Percentiles rank a stretch among this genome's conserved stretches.
phyloP scores from a whole-genome alignment of 2,329 filamentous ascomycete species.

The Xylaria sp. region DNA sequence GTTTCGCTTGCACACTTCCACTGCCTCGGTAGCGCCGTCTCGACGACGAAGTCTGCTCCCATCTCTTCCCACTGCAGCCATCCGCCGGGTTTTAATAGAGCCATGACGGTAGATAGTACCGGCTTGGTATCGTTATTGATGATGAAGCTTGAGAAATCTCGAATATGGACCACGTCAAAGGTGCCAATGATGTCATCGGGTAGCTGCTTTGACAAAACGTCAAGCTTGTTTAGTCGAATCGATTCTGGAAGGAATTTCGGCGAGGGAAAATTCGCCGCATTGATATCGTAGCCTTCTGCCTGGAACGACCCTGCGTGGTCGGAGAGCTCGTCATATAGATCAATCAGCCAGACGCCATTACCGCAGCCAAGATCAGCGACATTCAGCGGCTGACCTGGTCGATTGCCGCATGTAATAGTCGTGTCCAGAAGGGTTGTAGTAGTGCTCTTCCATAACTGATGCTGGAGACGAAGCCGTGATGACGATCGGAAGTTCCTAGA shows the following conservation, averaged over 20 bases:
- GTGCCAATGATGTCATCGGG: conserved; percentile 35
- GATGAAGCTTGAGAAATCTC: conserved; percentile 39
- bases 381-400: conserved; percentile 22
- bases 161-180: conserved; percentile 45
- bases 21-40: conserved; percentile 31
- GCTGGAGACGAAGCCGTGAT: conserved; percentile 45
- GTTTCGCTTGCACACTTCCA: conserved; percentile 10
- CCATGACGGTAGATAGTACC: conserved; percentile 31
- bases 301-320: conserved; percentile 19
- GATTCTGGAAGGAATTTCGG: conserved; percentile 33
- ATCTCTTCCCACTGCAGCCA: conserved; percentile 45
- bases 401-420: conserved; percentile 26
- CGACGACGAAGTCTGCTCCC: conserved; percentile 33
- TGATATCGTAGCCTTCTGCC: conserved; percentile 44
- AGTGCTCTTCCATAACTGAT: conserved; percentile 44
- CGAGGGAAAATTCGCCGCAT: conserved; percentile 39
- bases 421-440: conserved; percentile 42
- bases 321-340: conserved; percentile 37
- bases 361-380: conserved; percentile 45
- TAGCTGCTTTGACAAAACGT: conserved; percentile 36
- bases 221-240: conserved; percentile 37
- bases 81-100: conserved; percentile 43
- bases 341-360: conserved; percentile 43
- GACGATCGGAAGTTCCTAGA: conserved; percentile 43
- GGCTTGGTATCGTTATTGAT: conserved; percentile 29